phyloP scores from a whole-genome alignment of 2,329 filamentous ascomycete genomes.

The Penicillium oxalicum region DNA sequence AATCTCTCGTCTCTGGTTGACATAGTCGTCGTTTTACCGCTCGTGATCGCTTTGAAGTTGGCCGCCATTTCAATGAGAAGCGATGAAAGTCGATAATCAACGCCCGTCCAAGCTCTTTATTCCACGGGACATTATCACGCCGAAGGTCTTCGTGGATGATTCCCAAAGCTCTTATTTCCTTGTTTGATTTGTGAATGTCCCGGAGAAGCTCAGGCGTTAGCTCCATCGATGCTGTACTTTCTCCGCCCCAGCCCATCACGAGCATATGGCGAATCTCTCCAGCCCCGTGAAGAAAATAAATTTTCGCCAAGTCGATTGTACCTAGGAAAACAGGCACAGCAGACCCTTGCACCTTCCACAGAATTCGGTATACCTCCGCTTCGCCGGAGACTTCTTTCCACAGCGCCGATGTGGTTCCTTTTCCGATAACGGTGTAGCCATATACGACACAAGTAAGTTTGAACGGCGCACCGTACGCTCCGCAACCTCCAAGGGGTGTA shows the following conservation, averaged over 20 bases:
- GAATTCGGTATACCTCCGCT: background rate
- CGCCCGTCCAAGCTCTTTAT: slow-evolving; percentile 3
- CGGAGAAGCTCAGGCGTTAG: background rate
- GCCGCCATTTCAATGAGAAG: background rate
- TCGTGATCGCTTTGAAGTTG: background rate
- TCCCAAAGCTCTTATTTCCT: background rate
- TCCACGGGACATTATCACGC: slow-evolving; percentile 4
- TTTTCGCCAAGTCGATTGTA: background rate
- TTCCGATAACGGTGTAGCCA: slow-evolving; percentile 26
- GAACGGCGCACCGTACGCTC: slow-evolving; percentile 25
- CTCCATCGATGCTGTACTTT: background rate
- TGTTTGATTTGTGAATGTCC: background rate
- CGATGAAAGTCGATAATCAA: slow-evolving; percentile 5
- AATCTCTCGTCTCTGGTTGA: background rate
- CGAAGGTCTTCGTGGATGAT: slow-evolving; percentile 3
- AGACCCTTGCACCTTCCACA: background rate
- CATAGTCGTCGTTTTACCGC: background rate
- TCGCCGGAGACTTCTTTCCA: slow-evolving; percentile 3
- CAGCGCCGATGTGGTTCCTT: slow-evolving; percentile 22
- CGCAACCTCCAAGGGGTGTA: slow-evolving; percentile 19
- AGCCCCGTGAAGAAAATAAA: background rate
- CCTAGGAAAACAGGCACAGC: background rate
- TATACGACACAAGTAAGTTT: slow-evolving; percentile 24
- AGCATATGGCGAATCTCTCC: background rate
- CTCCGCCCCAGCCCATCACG: background rate